These are phyloP conservation scores for Vanrija pseudolonga DNA, from an alignment of 1,284 basidiomycete genomes.

Conservation along the genomic window DNA sequence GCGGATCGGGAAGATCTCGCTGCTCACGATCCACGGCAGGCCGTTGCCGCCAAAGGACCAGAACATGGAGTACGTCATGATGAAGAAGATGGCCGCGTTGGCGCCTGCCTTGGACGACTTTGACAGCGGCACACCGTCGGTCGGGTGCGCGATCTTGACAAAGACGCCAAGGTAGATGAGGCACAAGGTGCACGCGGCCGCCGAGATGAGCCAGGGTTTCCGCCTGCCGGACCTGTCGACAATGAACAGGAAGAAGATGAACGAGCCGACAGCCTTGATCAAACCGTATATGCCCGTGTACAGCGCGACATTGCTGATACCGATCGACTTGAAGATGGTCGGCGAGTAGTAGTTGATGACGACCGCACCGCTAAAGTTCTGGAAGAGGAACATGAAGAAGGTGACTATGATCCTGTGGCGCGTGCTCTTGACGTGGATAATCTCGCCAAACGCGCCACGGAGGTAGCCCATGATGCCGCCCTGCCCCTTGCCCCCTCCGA, in stretches of 20 bases:
- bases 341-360: slow-evolving; percentile 32
- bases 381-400: slow-evolving; percentile 9
- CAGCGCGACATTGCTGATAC: slow-evolving; percentile 37
- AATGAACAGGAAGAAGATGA: slow-evolving; percentile 29
- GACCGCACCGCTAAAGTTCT: slow-evolving; percentile 6
- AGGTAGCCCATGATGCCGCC: slow-evolving; percentile 7
- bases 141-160: slow-evolving; percentile 25
- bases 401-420: slow-evolving; percentile 1
- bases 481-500: slow-evolving; percentile 6
- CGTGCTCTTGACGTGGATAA: not conserved
- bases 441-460: not conserved
- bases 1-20: slow-evolving; percentile 29
- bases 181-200: slow-evolving; percentile 18
- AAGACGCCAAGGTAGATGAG: slow-evolving; percentile 27
- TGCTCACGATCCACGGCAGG: slow-evolving; percentile 25
- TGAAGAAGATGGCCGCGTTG: slow-evolving; percentile 26
- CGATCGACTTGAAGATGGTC: slow-evolving; percentile 34
- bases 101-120: slow-evolving; percentile 23
- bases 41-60: slow-evolving; percentile 27
- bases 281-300: slow-evolving; percentile 50
- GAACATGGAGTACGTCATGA: slow-evolving; percentile 32
- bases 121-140: not conserved
- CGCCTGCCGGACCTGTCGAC: slow-evolving; percentile 37
- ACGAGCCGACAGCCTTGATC: slow-evolving; percentile 36
- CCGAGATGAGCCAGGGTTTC: slow-evolving; percentile 29